These are phyloP conservation scores for Aspergillus mulundensis DNA, from an alignment of 495 filamentous ascomycete genomes.

Conservation along the genomic window DNA sequence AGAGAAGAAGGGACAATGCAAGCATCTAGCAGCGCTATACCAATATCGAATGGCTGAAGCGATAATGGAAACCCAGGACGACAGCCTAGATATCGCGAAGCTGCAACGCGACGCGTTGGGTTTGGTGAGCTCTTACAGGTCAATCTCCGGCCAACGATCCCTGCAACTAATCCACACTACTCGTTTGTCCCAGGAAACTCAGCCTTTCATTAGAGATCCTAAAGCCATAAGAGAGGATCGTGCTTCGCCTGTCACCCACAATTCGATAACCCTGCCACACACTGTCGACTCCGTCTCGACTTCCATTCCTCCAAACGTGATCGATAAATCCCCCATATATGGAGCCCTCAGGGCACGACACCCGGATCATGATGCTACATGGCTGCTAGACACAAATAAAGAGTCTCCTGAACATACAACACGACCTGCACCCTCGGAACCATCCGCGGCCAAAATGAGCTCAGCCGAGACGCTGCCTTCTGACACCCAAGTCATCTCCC, in stretches of 20 bases:
- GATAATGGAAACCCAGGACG: constrained; percentile 42
- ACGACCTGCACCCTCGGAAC: constrained; percentile 1
- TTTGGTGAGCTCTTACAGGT: constrained; percentile 33
- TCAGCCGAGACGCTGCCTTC: constrained; percentile 32
- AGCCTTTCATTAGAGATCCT: constrained; percentile 15
- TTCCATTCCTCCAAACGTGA: not conserved
- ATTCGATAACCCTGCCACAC: not conserved
- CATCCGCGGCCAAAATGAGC: constrained; percentile 29
- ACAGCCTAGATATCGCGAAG: constrained; percentile 47
- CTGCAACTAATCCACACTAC: constrained; percentile 31
- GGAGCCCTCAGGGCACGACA: not conserved
- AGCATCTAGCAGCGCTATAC: not conserved
- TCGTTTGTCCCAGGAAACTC: constrained; percentile 29
- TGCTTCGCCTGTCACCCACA: not conserved
- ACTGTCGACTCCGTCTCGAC: not conserved
- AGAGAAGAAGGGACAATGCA: not conserved
- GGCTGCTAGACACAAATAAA: constrained; percentile 7
- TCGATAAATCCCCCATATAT: constrained; percentile 8
- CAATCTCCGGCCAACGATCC: constrained; percentile 23
- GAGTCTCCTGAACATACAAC: constrained; percentile 3
- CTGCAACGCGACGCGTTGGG: constrained; percentile 50
- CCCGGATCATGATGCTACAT: constrained; percentile 20
- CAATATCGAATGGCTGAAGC: not conserved
- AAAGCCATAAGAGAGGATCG: constrained; percentile 10
- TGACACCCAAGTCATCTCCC: constrained; percentile 52